Base-by-base conservation (phyloP, 257 asterid genomes). In the Fraxinus americana region DNA sequence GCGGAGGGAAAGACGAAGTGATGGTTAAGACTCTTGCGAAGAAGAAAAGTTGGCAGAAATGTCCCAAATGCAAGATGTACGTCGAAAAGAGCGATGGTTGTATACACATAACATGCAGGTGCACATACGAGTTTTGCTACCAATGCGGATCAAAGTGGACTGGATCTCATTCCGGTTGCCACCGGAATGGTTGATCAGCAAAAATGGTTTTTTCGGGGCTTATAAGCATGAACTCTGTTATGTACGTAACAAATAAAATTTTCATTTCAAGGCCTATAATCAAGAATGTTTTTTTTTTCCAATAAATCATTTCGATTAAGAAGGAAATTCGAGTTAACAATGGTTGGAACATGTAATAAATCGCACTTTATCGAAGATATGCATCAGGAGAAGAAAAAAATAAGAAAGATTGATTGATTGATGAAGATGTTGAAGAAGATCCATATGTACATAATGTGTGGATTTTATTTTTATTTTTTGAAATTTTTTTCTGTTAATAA, bases 1-100 rank as follows among this genome's bases (percentile, higher is more conserved):
- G 77, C 73, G 77, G 67, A 4, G 83, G 84, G 77, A 86, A 80
- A 45, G 86, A 77, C 13, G 94, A 87, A 1, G 82, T 50, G 75
- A 72, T 90, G 57, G 83, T 89, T 74, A 86, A 82, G 72, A 59
- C 36, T 3, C 96, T 90, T 68, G 96, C 94, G 2, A 86, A 88
- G 97, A 90, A 89, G 88, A 92, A 87, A 82, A 84, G 72, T 7
- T 92, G 94, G 97, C 88, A 84, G 88, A 90, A 83, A 78, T 92
- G 97, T 80, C 94, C 96, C 57, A 79, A 80, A 67, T 92, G 97
- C 83, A 89, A 84, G 84, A 84, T 90, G 85, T 89, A 84, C 41
- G 90, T 92, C 13, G 97, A 90, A 66, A 90, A 85, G 66, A 50
- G 67, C 0, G 90, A 88, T 68, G 95, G 97, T 14, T 91, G 97